Evolutionary conservation across 2,329 filamentous ascomycete species (phyloP).

Genomic region (Colletotrichum cordylinicola): DNA sequence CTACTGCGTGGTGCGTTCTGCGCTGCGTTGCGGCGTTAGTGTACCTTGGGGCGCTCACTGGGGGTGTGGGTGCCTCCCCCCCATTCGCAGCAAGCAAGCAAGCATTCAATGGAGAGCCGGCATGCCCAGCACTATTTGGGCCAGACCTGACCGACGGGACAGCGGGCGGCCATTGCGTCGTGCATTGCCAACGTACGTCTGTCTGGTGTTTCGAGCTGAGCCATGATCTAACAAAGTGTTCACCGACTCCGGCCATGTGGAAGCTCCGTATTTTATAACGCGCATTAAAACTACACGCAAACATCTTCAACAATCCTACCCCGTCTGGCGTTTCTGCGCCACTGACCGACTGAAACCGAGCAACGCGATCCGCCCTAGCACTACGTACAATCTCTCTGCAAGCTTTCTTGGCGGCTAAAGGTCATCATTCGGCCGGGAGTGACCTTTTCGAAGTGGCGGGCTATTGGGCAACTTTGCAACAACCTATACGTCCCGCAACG

Average conservation of each 20-base stretch:
- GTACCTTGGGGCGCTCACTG: background rate
- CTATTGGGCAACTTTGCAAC: background rate
- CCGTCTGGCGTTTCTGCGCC: background rate
- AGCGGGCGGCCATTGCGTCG: slow-evolving; percentile 18
- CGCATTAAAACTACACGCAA: slow-evolving; percentile 8
- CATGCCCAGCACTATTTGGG: background rate
- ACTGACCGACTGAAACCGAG: background rate
- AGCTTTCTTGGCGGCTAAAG: background rate
- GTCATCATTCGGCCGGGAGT: background rate
- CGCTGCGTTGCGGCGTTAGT: background rate
- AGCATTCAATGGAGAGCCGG: background rate
- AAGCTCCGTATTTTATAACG: slow-evolving; percentile 8
- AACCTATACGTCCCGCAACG: background rate
- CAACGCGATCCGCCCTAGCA: background rate
- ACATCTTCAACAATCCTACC: background rate
- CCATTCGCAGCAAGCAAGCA: background rate
- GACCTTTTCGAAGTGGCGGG: background rate
- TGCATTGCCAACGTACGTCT: slow-evolving; percentile 17
- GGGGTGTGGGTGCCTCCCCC: background rate
- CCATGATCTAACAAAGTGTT: slow-evolving; percentile 17
- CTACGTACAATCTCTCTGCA: background rate
- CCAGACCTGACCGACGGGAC: slow-evolving; percentile 18
- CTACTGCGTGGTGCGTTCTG: background rate
- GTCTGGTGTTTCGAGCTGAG: slow-evolving; percentile 22
- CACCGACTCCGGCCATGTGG: slow-evolving; percentile 19